Evolutionary conservation across 2,329 filamentous ascomycete species (phyloP).

Genomic region (Colletotrichum coccodes): DNA sequence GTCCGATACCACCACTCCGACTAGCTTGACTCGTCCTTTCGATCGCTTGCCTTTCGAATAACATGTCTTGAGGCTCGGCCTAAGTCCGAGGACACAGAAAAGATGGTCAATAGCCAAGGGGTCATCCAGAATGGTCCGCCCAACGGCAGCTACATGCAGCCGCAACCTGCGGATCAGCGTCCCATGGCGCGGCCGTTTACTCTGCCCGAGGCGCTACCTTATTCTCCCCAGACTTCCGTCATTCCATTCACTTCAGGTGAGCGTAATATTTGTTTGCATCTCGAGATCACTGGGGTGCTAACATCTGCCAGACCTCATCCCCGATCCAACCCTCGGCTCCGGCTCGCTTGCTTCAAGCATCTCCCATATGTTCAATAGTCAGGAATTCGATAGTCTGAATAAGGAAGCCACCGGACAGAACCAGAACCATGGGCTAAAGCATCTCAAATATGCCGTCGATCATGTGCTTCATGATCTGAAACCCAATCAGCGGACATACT

Average conservation of each 20-base stretch:
- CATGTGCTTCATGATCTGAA: slow-evolving; percentile 81
- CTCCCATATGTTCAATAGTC: slow-evolving; percentile 59
- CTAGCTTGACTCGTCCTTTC: neutral
- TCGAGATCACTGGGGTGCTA: neutral
- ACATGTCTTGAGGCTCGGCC: slow-evolving; percentile 23
- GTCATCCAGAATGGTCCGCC: slow-evolving; percentile 24
- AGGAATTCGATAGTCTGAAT: slow-evolving; percentile 76
- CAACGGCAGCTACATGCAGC: slow-evolving; percentile 32
- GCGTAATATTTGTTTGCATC: slow-evolving; percentile 34
- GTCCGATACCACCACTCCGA: slow-evolving; percentile 12
- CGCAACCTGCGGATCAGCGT: slow-evolving; percentile 22
- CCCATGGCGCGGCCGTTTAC: slow-evolving; percentile 60
- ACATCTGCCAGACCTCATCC: slow-evolving; percentile 66
- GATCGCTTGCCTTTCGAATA: slow-evolving; percentile 4
- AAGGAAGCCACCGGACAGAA: slow-evolving; percentile 69
- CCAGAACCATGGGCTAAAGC: slow-evolving; percentile 61
- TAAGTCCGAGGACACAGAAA: slow-evolving; percentile 20
- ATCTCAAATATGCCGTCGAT: slow-evolving; percentile 75
- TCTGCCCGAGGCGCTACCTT: slow-evolving; percentile 82
- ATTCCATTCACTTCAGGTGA: slow-evolving; percentile 81
- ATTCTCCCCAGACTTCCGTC: slow-evolving; percentile 83
- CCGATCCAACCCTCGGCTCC: slow-evolving; percentile 69
- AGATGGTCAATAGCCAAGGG: slow-evolving; percentile 30
- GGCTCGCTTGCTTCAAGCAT: slow-evolving; percentile 63
- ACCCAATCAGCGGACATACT: slow-evolving; percentile 75